Base-by-base conservation (phyloP, 2,329 filamentous ascomycete genomes). In the Cercospora beticola region DNA sequence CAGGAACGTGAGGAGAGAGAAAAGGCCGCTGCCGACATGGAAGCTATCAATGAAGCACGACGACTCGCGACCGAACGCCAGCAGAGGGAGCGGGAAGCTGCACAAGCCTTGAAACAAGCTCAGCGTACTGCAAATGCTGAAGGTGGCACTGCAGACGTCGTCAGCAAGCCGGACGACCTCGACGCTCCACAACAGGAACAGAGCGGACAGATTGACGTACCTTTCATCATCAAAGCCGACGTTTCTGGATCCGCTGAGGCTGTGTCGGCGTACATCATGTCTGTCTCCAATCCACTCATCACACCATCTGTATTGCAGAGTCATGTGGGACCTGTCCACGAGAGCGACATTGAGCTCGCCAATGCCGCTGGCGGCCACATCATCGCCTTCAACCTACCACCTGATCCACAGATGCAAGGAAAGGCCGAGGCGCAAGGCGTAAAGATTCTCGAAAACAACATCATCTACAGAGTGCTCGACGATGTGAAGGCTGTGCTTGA, bases 171-270 rank as follows among this genome's bases (percentile, higher is more conserved):
- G 18, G 70, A 66, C 9, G 56, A 68, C 14, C 49, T 66, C 23
- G 81, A 81, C 28, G 70, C 74, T 2, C 68, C 73, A 2, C 73
- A 76, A 14, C 74, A 79, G 36, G 83, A 84, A 8, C 80, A 85
- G 7, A 77, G 80, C 31, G 85, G 85, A 0, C 84, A 85, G 14
- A 82, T 85, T 69, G 82, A 86, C 16, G 86, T 97, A 59, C 91
- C 91, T 74, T 95, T 98, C 80, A 88, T 95, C 68, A 85, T 99
- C 82, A 97, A 96, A 80, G 94, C 90, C 64, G 95, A 99, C 75
- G 95, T 98, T 18, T 92, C 91, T 70, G 95, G 95, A 43, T 98
- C 94, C 0, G 93, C 94, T 0, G 95, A 99, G 82, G 95, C 95
- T 2, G 91, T 98, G 2, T 85, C 89, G 69, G 90, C 92, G 60